Evolutionary conservation across 1,284 basidiomycete species (phyloP), one percentile per base, ranked within the genome.

Genomic region (Cutaneotrichosporon sp.): DNA sequence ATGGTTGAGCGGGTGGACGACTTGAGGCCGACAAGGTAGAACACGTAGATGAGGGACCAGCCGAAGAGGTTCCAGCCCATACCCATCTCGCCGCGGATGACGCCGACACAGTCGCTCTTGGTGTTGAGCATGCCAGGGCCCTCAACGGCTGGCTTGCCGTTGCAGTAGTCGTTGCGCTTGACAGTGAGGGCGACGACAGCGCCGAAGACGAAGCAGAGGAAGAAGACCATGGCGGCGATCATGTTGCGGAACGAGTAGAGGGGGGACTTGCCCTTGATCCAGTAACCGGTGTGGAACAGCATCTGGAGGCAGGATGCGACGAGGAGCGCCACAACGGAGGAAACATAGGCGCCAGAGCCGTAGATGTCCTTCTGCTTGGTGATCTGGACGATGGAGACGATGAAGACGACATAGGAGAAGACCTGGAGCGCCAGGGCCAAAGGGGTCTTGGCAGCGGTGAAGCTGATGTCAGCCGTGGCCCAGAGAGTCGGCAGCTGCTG

Each of bases 341-440:
- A 55, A 12, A 62, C 58, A 53, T 64, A 65, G 26, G 31, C 41
- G 10, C 17, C n/a, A 8, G 11, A 46, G 48, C 49, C 24, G 52
- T 27, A 53, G 34, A 49, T 49, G 48, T 60, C 46, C 33, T 51
- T 38, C 20, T 59, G 49, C 33, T 54, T 49, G 39, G 48, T 39
- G 52, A 67, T 54, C 50, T 63, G 61, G 46, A 55, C 35, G 44
- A 64, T 64, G 34, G 50, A 38, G 33, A 69, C 62, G 54, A 69
- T 66, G 54, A 60, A 57, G 32, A 43, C 16, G 20, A 54, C 46
- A 42, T 60, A 56, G 31, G 49, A 37, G 44, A 52, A 35, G 29
- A 54, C 46, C 35, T 53, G 55, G 7, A 50, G 25, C 5, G 46
- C 17, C 25, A 52, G 38, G 17, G 54, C 46, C 14, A 49, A 5